phyloP scores from a whole-genome alignment of 2,329 filamentous ascomycete genomes.

The Pestalotiopsis sp. region DNA sequence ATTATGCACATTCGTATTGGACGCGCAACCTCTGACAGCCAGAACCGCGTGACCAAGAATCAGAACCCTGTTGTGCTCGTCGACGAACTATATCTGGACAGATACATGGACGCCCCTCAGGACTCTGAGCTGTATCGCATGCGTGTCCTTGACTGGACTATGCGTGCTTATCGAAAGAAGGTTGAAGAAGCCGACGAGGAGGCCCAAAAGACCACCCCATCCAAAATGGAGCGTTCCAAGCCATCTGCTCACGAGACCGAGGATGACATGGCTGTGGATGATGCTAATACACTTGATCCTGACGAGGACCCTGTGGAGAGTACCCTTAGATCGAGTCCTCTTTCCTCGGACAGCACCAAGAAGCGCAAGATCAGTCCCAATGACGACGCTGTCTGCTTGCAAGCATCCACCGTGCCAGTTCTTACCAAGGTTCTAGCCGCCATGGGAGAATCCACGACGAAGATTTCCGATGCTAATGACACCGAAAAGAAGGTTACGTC shows the following conservation, averaged over 20 bases:
- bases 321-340: neutral
- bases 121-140: constrained; percentile 64
- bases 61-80: constrained; percentile 78
- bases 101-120: constrained; percentile 74
- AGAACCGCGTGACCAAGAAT: constrained; percentile 66
- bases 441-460: neutral
- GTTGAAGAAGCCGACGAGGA: constrained; percentile 44
- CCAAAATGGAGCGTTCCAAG: neutral
- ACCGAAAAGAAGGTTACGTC: neutral
- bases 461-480: neutral
- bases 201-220: neutral
- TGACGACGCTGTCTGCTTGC: neutral
- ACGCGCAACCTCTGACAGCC: constrained; percentile 63
- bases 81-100: constrained; percentile 81
- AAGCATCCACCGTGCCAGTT: too few species aligned
- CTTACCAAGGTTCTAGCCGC: neutral
- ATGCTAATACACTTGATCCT: neutral
- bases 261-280: neutral
- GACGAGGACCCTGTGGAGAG: neutral
- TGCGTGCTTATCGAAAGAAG: constrained; percentile 55
- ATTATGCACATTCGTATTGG: constrained; percentile 90
- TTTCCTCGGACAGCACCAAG: neutral
- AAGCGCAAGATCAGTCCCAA: neutral
- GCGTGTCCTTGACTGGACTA: constrained; percentile 73
- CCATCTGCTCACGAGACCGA: neutral